These are phyloP conservation scores for Taphrina pruni DNA, from an alignment of 1,139 yeast species.

Conservation along the genomic window DNA sequence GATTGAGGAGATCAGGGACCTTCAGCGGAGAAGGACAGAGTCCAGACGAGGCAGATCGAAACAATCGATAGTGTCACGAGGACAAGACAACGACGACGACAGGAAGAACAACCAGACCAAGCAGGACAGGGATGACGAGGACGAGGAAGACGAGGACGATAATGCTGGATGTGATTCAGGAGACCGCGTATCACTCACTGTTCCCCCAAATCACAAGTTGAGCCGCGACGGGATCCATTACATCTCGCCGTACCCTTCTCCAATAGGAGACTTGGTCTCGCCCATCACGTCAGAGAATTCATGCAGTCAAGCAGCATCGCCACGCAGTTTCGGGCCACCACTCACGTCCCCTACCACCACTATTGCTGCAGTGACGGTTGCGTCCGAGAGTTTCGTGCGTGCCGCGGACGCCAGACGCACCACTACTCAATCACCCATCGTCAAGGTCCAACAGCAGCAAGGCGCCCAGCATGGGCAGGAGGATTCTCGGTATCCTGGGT, in stretches of 20 bases:
- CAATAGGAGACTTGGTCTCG: neutral
- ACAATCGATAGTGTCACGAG: neutral
- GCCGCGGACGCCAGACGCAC: neutral
- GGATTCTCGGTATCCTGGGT: conserved; percentile 4
- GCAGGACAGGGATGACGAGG: no score
- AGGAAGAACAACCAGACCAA: neutral
- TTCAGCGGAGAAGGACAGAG: conserved; percentile 12
- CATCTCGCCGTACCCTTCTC: conserved; percentile 26
- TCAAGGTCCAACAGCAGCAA: neutral
- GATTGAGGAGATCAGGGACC: conserved; percentile 13
- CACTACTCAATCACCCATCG: neutral
- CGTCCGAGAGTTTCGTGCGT: neutral
- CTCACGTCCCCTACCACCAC: no score
- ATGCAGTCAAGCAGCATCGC: no score
- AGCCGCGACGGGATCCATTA: conserved; percentile 14
- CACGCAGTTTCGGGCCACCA: no score
- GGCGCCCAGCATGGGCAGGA: neutral
- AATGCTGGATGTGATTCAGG: neutral
- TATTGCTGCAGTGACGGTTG: no score
- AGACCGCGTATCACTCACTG: neutral
- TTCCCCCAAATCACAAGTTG: neutral
- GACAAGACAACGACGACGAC: neutral
- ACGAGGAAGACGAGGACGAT: no score
- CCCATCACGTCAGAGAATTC: no score
- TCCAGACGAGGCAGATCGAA: conserved; percentile 1